Evolutionary conservation across 2,329 filamentous ascomycete species (phyloP).

Genomic region (Phialophora chinensis): DNA sequence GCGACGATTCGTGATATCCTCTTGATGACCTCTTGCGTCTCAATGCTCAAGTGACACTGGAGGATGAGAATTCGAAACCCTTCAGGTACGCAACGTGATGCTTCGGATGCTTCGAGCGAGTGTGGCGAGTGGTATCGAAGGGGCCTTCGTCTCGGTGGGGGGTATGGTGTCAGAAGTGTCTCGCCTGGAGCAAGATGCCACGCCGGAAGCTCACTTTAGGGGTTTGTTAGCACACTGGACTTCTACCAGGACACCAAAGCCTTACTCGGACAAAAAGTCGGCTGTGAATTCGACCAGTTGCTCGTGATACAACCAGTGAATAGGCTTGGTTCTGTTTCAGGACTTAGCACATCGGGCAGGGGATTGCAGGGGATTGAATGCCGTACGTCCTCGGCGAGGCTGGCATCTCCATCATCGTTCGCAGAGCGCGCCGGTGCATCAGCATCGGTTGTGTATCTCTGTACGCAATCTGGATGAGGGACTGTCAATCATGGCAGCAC

Average conservation of each 20-base stretch:
- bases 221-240: not conserved
- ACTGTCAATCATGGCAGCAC: not conserved
- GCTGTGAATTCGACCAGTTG: not conserved
- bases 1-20: constrained; percentile 7
- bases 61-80: constrained; percentile 4
- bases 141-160: constrained; percentile 6
- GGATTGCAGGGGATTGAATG: not conserved
- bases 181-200: constrained; percentile 9
- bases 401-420: constrained; percentile 10
- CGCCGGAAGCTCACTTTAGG: constrained; percentile 4
- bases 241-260: not conserved
- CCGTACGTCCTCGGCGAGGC: constrained; percentile 2
- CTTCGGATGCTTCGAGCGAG: constrained; percentile 1
- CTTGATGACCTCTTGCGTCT: constrained; percentile 12
- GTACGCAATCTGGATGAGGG: constrained; percentile 15
- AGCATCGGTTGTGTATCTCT: constrained; percentile 12
- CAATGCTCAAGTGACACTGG: constrained; percentile 12
- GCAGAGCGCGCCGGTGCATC: constrained; percentile 20
- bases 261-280: constrained; percentile 15
- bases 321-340: not conserved
- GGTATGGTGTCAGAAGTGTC: constrained; percentile 6
- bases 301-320: constrained; percentile 1
- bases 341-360: not conserved
- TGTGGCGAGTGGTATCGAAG: constrained; percentile 4
- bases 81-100: not conserved